Conservation (phyloP, 495 filamentous ascomycete genomes). For the Penicillium samsonianum region DNA sequence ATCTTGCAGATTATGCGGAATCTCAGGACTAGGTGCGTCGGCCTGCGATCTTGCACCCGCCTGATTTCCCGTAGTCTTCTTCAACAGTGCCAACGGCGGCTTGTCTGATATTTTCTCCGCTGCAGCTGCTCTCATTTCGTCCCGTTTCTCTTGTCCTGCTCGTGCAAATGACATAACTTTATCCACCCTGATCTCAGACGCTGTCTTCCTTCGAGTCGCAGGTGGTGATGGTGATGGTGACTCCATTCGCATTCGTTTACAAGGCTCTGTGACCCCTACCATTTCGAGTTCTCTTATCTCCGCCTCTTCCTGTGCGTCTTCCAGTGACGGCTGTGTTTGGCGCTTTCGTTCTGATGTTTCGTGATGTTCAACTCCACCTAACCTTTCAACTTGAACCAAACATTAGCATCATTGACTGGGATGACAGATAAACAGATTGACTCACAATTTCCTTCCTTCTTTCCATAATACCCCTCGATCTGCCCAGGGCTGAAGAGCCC, state of each 20-base stretch:
- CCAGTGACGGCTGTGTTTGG: background rate
- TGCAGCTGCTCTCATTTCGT: constrained; percentile 1
- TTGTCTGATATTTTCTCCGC: background rate
- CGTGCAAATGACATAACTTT: background rate
- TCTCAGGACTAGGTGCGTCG: background rate
- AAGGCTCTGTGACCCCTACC: background rate
- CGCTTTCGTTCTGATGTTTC: background rate
- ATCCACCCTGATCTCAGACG: background rate
- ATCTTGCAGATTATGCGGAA: background rate
- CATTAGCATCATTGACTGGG: background rate
- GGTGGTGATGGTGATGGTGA: background rate
- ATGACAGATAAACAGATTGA: background rate
- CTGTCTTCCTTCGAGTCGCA: background rate
- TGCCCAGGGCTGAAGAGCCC: constrained; percentile 1
- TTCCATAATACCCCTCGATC: background rate
- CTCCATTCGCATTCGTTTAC: background rate
- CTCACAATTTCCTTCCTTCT: background rate
- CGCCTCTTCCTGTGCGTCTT: background rate
- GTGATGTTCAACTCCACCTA: background rate
- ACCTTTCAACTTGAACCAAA: background rate
- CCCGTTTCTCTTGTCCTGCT: background rate
- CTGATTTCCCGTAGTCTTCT: background rate
- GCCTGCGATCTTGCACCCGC: background rate
- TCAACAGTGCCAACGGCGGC: background rate
- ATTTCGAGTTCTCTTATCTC: too few relatives aligned